Evolutionary conservation across 208 protist species (phyloP), one percentile per base, ranked within the genome.

Genomic region (Trypanosoma vivax): DNA sequence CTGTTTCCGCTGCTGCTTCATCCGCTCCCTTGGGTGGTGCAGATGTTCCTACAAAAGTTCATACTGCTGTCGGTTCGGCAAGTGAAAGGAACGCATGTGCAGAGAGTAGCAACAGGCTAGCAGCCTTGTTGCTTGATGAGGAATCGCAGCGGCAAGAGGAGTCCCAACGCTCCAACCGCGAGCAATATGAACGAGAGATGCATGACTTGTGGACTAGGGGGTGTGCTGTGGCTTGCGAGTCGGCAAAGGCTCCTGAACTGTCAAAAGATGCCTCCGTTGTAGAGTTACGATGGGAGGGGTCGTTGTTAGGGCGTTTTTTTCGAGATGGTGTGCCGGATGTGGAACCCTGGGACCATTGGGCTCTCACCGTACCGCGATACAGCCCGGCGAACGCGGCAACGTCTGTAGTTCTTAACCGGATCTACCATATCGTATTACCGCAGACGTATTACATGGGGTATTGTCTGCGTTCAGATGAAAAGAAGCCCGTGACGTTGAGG

Each of bases 301-400:
- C 38, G 35, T 40, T 34, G 27, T 16, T 83, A 0, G 54, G 33
- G 25, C 55, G 64, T 29, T 66, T 88, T 30, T 82, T 85, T 50
- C 48, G 34, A 0, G 67, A 83, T 11, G 83, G 83, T 24, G 79
- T 91, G 40, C 83, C 83, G 0, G 83, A 91, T 52, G 73, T 91
- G 13, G 79, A 88, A 60, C 84, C 84, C 59, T 92, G 84, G 81
- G 84, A 92, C 51, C 51, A 69, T 16, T 89, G 78, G 78, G 73
- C 76, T 13, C 77, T 77, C 23, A 41, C 63, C 3, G 59, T 81
- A 42, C 84, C 80, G 10, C 74, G 79, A 41, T 92, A 88, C 64
- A 66, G 59, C 24, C 50, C 59, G 4, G 50, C 61, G 6, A 37
- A 45, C 39, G 41, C 65, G n/a, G 55, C 64, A 2, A 50, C 56